These are phyloP conservation scores for Exophiala viscosa DNA, from an alignment of 2,329 filamentous ascomycete species.

Conservation along the genomic window DNA sequence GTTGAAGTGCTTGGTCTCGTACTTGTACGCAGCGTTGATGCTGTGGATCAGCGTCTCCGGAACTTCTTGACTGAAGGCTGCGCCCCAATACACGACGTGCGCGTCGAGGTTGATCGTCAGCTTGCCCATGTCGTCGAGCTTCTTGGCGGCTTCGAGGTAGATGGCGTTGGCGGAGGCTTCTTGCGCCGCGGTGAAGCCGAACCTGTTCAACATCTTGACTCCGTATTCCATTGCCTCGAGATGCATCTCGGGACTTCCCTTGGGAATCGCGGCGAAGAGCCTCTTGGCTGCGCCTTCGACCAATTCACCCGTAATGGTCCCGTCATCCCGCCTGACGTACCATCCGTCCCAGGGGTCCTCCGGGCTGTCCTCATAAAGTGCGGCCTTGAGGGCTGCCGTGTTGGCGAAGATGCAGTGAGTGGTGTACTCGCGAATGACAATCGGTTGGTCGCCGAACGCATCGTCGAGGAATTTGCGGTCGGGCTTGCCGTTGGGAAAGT, in stretches of 20 bases:
- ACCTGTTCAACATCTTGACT: constrained; percentile 29
- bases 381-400: constrained; percentile 11
- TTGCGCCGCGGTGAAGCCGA: constrained; percentile 14
- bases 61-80: constrained; percentile 9
- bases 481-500: constrained; percentile 13
- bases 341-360: constrained; percentile 14
- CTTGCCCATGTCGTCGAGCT: constrained; percentile 10
- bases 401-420: constrained; percentile 16
- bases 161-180: constrained; percentile 19
- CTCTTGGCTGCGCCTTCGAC: constrained; percentile 9
- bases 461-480: constrained; percentile 16
- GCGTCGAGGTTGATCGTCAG: constrained; percentile 17
- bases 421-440: constrained; percentile 15
- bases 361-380: constrained; percentile 9
- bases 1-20: constrained; percentile 15
- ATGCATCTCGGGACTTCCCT: constrained; percentile 6
- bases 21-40: constrained; percentile 11
- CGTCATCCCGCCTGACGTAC: constrained; percentile 15
- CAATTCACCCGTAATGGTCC: constrained; percentile 17
- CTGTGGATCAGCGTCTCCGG: constrained; percentile 8
- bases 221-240: constrained; percentile 28
- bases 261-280: constrained; percentile 10
- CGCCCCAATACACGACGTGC: constrained; percentile 16
- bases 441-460: constrained; percentile 12
- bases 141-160: constrained; percentile 12